Evolutionary conservation across 306 rosid species (phyloP).

Genomic region (Begonia loranthoides): DNA sequence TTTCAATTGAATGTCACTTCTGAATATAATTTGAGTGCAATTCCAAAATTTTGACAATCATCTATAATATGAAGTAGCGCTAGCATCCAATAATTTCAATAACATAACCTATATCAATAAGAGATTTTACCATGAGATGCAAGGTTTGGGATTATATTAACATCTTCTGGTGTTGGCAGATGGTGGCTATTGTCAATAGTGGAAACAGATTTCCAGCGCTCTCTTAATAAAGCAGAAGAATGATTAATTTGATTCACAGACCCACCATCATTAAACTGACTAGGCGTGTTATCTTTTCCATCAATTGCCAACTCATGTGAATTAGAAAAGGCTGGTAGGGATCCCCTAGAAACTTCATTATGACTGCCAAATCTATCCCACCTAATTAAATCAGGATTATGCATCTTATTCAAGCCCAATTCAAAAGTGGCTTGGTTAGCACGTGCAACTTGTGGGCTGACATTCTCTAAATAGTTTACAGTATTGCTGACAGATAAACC

Average conservation of each 20-base stretch:
- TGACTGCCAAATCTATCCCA: conserved; percentile 54
- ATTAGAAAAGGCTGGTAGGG: conserved; percentile 33
- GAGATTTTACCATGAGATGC: conserved; percentile 46
- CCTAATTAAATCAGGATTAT: conserved; percentile 25
- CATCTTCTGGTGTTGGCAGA: conserved; percentile 36
- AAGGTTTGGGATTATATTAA: conserved; percentile 32
- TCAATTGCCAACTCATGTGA: conserved; percentile 50
- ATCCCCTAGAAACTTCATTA: conserved; percentile 49
- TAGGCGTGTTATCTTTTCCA: conserved; percentile 39
- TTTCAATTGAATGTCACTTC: conserved; percentile 15
- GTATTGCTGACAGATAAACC: conserved; percentile 32
- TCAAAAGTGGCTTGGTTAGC: conserved; percentile 41
- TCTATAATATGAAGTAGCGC: conserved; percentile 14
- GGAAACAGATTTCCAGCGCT: conserved; percentile 65
- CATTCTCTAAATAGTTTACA: conserved; percentile 40
- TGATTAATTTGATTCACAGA: conserved; percentile 34
- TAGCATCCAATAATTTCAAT: conserved; percentile 7
- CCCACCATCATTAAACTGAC: conserved; percentile 47
- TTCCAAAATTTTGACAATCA: conserved; percentile 17
- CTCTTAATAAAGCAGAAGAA: conserved; percentile 47
- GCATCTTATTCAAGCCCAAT: conserved; percentile 30
- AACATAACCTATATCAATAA: conserved; percentile 4
- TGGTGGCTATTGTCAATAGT: conserved; percentile 43
- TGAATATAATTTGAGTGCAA: conserved; percentile 14
- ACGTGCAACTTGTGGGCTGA: conserved; percentile 45